Conservation (phyloP, 805 yeast genomes). For the Candida broadrunensis region DNA sequence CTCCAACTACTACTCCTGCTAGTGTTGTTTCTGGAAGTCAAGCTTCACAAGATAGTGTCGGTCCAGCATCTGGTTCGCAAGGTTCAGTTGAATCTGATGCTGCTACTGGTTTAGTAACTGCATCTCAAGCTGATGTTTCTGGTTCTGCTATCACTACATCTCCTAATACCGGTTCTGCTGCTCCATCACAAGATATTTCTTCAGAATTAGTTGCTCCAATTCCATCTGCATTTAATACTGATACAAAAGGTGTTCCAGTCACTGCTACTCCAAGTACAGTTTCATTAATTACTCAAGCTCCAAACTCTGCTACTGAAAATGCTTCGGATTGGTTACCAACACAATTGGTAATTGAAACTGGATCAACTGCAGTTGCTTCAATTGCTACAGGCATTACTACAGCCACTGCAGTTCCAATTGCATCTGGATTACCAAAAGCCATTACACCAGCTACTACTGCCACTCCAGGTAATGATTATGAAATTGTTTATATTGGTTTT, state of each 20-base stretch:
- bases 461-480: slow-evolving; percentile 43
- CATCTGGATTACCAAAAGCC: slow-evolving; percentile 66
- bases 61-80: neutral
- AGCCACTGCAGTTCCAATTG: slow-evolving; percentile 27
- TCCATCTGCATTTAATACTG: neutral
- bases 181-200: neutral
- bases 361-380: slow-evolving; percentile 22
- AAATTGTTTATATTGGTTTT: slow-evolving; percentile 74
- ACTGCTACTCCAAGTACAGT: slow-evolving; percentile 3
- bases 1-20: neutral
- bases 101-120: slow-evolving; percentile 1
- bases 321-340: slow-evolving; percentile 35
- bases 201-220: neutral
- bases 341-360: slow-evolving; percentile 21
- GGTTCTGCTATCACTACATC: neutral
- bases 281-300: slow-evolving; percentile 4
- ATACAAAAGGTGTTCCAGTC: neutral
- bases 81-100: neutral
- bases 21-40: neutral
- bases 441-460: slow-evolving; percentile 65
- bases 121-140: slow-evolving; percentile 2
- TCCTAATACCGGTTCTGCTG: neutral
- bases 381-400: slow-evolving; percentile 31
- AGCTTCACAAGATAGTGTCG: neutral
- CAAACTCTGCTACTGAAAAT: slow-evolving; percentile 8